A percentile compares a stretch with the other conserved stretches of the same genome.
Evolutionary conservation across 2,329 filamentous ascomycete species (phyloP).

Genomic region (Neonectria punicea): DNA sequence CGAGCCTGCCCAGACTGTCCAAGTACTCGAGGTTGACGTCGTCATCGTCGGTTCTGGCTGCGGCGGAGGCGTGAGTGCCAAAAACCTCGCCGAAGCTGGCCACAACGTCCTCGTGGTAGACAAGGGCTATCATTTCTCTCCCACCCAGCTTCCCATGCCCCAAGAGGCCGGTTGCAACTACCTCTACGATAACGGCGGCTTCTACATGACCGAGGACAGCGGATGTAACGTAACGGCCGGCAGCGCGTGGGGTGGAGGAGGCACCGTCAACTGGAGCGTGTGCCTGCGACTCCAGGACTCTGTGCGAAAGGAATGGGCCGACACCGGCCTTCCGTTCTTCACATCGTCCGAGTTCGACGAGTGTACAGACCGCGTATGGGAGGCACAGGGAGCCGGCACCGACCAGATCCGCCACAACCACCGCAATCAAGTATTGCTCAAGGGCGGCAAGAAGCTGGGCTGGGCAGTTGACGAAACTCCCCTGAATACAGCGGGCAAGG

Average conservation of each 20-base stretch:
- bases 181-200: conserved; percentile 76
- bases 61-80: conserved; percentile 83
- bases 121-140: conserved; percentile 81
- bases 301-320: conserved; percentile 85
- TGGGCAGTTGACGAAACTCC: conserved; percentile 76
- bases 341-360: conserved; percentile 77
- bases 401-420: conserved; percentile 77
- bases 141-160: conserved; percentile 79
- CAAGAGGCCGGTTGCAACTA: conserved; percentile 68
- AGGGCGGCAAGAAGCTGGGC: conserved; percentile 78
- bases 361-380: conserved; percentile 82
- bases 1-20: conserved; percentile 52
- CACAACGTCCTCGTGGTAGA: conserved; percentile 83
- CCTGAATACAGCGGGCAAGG: conserved; percentile 79
- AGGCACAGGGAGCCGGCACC: conserved; percentile 78
- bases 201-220: conserved; percentile 64
- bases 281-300: conserved; percentile 74
- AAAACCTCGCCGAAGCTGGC: conserved; percentile 81
- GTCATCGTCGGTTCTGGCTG: conserved; percentile 89
- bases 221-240: conserved; percentile 73
- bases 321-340: conserved; percentile 76
- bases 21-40: conserved; percentile 79
- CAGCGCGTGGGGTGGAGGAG: conserved; percentile 84
- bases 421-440: conserved; percentile 76
- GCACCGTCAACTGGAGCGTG: conserved; percentile 87